Conservation (phyloP, 257 asterid species). For the Craterostigma plantagineum region DNA sequence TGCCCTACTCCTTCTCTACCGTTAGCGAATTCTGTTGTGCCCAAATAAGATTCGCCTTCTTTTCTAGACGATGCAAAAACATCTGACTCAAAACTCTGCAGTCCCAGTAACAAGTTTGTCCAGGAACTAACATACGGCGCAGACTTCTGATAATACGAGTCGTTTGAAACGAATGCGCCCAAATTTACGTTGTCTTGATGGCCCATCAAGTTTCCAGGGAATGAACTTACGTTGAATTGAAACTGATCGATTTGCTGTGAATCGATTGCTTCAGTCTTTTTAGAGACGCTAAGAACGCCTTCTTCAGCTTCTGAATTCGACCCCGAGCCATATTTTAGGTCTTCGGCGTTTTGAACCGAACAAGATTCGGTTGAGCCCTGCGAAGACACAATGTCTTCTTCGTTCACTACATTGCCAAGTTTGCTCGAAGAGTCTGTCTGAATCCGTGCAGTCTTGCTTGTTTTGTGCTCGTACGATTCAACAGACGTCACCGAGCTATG, state of each 20-base stretch:
- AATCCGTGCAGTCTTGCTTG: slow-evolving; percentile 14
- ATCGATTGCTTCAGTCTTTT: slow-evolving; percentile 16
- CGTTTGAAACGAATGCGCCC: slow-evolving; percentile 15
- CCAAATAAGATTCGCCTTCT: too few species aligned
- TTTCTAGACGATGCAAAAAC: slow-evolving; percentile 11
- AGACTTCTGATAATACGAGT: slow-evolving; percentile 12
- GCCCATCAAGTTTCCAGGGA: slow-evolving; percentile 13
- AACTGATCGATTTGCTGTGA: slow-evolving; percentile 20
- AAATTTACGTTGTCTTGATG: too few species aligned
- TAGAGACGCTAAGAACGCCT: too few species aligned
- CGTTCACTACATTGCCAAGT: slow-evolving; percentile 15
- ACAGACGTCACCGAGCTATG: slow-evolving; percentile 27
- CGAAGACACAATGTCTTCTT: slow-evolving; percentile 57
- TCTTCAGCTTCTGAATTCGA: slow-evolving; percentile 64
- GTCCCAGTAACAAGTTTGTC: slow-evolving; percentile 21
- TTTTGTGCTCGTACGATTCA: slow-evolving; percentile 15
- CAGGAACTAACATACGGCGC: slow-evolving; percentile 14
- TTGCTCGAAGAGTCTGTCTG: slow-evolving; percentile 11
- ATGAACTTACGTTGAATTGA: slow-evolving; percentile 13
- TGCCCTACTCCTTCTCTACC: slow-evolving; percentile 13
- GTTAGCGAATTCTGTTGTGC: slow-evolving; percentile 18
- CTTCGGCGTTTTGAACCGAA: slow-evolving; percentile 41
- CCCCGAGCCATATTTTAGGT: slow-evolving; percentile 40
- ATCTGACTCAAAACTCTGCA: slow-evolving; percentile 25
- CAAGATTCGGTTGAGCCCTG: slow-evolving; percentile 66